Base-by-base conservation (phyloP, 306 rosid species). In the Echinosophora koreensis region DNA sequence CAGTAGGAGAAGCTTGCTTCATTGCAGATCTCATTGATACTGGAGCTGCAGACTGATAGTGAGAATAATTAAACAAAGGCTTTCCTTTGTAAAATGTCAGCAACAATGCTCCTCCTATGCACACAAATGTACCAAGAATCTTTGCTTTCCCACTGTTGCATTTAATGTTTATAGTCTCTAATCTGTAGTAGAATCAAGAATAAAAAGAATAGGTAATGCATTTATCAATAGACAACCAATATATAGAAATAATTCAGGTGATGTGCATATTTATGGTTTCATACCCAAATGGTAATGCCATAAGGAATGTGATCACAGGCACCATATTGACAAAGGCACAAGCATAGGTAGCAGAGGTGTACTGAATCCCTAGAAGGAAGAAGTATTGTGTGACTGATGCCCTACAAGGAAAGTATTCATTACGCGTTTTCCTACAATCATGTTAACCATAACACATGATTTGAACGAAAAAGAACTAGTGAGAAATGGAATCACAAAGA, bases 211-310 rank as follows among this genome's bases (percentile, higher is more conserved):
- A 46, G 14, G 32, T 39, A 50, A 41, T 17, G 60, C 18, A 61
- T 39, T 70, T 13, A 8, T 62, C 51, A 11, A 27, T 74, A 22
- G 22, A 0, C 7, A 51, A 28, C 50, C 32, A 58, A 78, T 3
- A 56, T 17, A n/a, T 12, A 18, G 32, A 18, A 49, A 8, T 27
- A 22, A 46, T 30, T 6, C 22, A 77, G 66, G 14, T 56, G 32
- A 37, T 44, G 38, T 46, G n/a, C 35, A 27, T 67, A 66, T 32
- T 15, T 55, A 50, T 63, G 35, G 38, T 54, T 35, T 46, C 79
- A 7, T 83, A 88, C 96, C 96, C 84, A 35, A 90, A 86, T 17
- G 93, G 96, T 55, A 90, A 74, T 61, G 96, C 96, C 82, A 90
- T 84, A 11, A 88, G 47, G 71, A 90, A 90, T 47, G 96, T 90